phyloP scores from a whole-genome alignment of 805 yeast genomes.

The Cyberlindnera euphorbiae region DNA sequence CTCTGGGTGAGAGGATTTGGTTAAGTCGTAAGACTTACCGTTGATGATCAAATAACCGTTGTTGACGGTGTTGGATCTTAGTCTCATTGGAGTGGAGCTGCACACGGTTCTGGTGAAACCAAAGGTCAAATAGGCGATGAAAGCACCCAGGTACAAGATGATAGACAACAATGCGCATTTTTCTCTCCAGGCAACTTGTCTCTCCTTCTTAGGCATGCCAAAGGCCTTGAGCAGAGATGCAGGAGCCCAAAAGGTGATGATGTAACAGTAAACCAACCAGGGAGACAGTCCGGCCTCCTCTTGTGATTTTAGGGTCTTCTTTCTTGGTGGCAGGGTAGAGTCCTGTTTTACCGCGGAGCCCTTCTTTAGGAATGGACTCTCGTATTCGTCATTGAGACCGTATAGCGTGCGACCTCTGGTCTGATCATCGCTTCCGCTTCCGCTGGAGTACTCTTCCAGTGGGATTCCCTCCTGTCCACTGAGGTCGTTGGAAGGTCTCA shows the following conservation, averaged over 20 bases:
- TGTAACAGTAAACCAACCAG: conserved; percentile 83
- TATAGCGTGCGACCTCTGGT: conserved; percentile 44
- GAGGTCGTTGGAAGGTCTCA: conserved; percentile 7
- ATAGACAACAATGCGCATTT: conserved; percentile 81
- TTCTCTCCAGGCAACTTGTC: conserved; percentile 97
- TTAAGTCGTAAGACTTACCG: conserved; percentile 75
- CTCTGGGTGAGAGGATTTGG: conserved; percentile 69
- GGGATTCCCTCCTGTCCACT: conserved; percentile 16
- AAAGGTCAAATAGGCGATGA: conserved; percentile 83
- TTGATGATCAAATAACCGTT: conserved; percentile 66
- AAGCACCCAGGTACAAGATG: conserved; percentile 66
- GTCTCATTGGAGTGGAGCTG: conserved; percentile 38
- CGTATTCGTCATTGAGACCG: conserved; percentile 59
- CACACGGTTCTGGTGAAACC: conserved; percentile 89
- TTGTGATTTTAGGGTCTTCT: conserved; percentile 10
- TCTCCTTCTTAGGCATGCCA: conserved; percentile 74
- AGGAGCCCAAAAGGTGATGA: conserved; percentile 91
- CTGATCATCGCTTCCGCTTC: conserved; percentile 5
- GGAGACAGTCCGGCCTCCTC: conserved; percentile 26
- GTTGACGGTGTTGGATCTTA: conserved; percentile 56
- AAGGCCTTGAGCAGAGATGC: conserved; percentile 60
- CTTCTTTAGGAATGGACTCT: conserved; percentile 18
- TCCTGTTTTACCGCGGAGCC: conserved; percentile 5
- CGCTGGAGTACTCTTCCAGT: conserved; percentile 18
- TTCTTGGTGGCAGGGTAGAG: not conserved